These are phyloP conservation scores for Solanum aculeatissimum DNA, from an alignment of 305 asterid species.

Conservation along the genomic window DNA sequence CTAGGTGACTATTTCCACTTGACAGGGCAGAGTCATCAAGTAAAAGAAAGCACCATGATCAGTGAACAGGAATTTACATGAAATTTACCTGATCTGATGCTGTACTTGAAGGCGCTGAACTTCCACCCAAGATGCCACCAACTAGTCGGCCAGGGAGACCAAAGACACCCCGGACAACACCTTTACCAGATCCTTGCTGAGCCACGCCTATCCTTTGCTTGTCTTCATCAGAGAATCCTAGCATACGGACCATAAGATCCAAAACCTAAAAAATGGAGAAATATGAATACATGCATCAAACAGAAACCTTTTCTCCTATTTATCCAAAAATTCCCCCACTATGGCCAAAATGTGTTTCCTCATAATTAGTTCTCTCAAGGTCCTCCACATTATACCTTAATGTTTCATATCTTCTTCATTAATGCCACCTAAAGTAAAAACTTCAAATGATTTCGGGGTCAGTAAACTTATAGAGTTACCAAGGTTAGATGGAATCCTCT, in stretches of 20 bases:
- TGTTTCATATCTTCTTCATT: not conserved
- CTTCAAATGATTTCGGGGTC: not conserved
- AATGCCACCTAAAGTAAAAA: not conserved
- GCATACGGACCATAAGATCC: constrained; percentile 91
- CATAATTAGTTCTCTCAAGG: not conserved
- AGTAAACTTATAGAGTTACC: not conserved
- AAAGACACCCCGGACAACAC: constrained; percentile 90
- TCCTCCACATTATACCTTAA: not conserved
- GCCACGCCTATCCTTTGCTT: constrained; percentile 86
- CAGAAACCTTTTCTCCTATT: not conserved
- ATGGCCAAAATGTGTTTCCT: not conserved
- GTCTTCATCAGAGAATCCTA: constrained; percentile 96
- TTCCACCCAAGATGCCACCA: constrained; percentile 75
- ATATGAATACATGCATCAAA: not conserved
- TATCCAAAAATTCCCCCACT: not conserved
- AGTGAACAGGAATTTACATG: not conserved
- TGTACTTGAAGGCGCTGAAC: constrained; percentile 35
- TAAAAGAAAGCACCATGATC: not conserved
- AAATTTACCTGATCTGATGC: constrained; percentile 72
- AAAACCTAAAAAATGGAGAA: constrained; percentile 49
- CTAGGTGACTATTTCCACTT: not conserved
- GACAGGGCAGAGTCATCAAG: not conserved
- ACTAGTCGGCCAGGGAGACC: constrained; percentile 93
- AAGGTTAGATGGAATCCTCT: not conserved
- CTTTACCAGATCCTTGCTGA: constrained; percentile 85